Base-by-base conservation (phyloP, 106 monocot genomes). In the Apostasia shenzhenica region DNA sequence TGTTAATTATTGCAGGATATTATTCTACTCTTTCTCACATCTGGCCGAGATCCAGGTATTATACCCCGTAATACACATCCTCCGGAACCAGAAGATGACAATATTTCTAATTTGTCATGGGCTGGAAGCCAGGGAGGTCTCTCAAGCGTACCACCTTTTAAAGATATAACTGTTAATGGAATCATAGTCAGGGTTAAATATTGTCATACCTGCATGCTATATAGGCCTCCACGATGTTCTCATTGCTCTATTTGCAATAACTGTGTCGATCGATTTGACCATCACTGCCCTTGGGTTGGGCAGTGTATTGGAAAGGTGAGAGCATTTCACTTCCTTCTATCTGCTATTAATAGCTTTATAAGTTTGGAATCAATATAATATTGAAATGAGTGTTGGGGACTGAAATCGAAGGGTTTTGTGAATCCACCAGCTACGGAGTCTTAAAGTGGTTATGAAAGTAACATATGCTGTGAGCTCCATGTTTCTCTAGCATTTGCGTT, bases 21-120 rank as follows among this genome's bases (percentile, higher is more conserved):
- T 77, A 41, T 60, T 42, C 85, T 93, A 58, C 81, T 93, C 14
- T 68, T 93, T 26, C 57, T 88, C 13, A 82, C 92, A 4, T 93
- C 92, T 41, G 92, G 85, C 43, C 78, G 88, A 77, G 92, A 93
- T 73, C 92, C 92, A 14, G 92, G 92, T 51, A 93, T 93, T 55
- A 83, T 93, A 70, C 93, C 93, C 13, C 93, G 86, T 60, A 93
- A 84, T 56, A 53, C 73, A 59, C 93, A 93, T 69, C 93, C 93
- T 69, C 89, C 93, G 44, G 93, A 93, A 68, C 81, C 81, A 39
- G 94, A 91, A 70, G 53, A 61, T 14, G 72, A 47, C 52, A 55
- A 70, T 61, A 78, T 52, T 14, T 53, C 38, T 10, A 46, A 48
- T 45, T 71, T 71, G 45, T 39, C 26, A n/a, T 56, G 55, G 14